Evolutionary conservation across 2,329 filamentous ascomycete species (phyloP).

Genomic region (Teratosphaeria viscida): DNA sequence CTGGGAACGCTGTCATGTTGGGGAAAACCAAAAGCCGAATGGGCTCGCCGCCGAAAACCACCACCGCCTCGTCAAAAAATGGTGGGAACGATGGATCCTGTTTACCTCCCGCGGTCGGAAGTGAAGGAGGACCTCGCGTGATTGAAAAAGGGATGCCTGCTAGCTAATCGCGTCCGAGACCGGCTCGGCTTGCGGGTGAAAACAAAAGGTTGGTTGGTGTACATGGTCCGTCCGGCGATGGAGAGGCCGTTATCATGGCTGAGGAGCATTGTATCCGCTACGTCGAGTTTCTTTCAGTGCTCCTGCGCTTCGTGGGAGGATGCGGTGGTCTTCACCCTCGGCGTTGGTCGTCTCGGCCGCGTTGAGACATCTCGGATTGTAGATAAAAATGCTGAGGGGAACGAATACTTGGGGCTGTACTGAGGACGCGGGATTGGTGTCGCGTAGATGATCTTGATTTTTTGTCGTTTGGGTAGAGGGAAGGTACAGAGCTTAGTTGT

Average conservation of each 20-base stretch:
- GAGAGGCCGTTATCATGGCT: conserved; percentile 1
- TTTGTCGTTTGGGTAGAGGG: neutral
- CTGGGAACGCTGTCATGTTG: no score
- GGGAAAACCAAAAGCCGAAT: neutral
- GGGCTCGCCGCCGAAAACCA: neutral
- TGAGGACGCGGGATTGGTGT: no score
- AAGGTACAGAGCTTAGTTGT: neutral
- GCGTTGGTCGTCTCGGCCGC: conserved; percentile 16
- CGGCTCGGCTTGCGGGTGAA: neutral
- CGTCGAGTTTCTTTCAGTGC: neutral
- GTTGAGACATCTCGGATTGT: neutral
- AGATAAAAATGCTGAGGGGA: conserved; percentile 1
- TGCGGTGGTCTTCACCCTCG: conserved; percentile 13
- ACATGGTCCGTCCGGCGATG: neutral
- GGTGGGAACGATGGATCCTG: no score
- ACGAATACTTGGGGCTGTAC: no score
- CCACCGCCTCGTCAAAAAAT: neutral
- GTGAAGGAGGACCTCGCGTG: no score
- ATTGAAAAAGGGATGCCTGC: no score
- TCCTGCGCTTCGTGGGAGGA: no score
- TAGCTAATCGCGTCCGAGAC: neutral
- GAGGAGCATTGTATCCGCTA: conserved; percentile 11
- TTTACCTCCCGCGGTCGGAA: no score
- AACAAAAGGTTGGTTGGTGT: neutral
- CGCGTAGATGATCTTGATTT: neutral